A percentile compares a stretch with the other conserved stretches of the same genome.
phyloP scores from a whole-genome alignment of 768 basidiomycete species.

The Boletales sp. region DNA sequence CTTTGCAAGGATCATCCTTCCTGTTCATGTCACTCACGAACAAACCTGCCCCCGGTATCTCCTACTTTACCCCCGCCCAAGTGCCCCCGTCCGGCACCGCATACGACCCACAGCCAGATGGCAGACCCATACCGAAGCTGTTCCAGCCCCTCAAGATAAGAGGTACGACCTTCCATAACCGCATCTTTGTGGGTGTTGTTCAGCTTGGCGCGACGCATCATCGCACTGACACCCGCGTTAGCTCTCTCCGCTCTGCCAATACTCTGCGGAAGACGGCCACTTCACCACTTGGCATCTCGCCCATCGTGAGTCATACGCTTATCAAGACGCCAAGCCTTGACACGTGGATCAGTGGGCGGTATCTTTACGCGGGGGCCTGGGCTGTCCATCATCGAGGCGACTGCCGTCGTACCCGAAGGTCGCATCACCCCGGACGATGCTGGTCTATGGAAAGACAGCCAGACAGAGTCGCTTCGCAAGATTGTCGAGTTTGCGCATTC shows the following conservation, averaged over 20 bases:
- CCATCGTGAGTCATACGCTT: constrained; percentile 30
- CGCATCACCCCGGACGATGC: constrained; percentile 65
- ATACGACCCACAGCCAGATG: constrained; percentile 37
- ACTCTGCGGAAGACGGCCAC: constrained; percentile 52
- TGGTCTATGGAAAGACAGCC: constrained; percentile 63
- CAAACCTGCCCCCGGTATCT: constrained; percentile 36
- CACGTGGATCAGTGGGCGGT: constrained; percentile 31
- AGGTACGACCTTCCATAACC: constrained; percentile 50
- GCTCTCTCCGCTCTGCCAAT: constrained; percentile 60
- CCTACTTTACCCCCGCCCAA: constrained; percentile 49
- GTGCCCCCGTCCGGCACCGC: constrained; percentile 44
- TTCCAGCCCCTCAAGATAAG: constrained; percentile 57
- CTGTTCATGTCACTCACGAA: constrained; percentile 23
- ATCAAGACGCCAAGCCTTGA: background rate
- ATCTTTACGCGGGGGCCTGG: constrained; percentile 53
- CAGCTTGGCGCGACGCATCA: background rate
- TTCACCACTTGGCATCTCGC: constrained; percentile 56
- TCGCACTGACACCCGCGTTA: constrained; percentile 6
- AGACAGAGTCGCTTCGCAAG: constrained; percentile 42
- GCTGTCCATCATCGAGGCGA: constrained; percentile 61
- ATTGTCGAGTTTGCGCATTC: constrained; percentile 72
- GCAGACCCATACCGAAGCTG: constrained; percentile 38
- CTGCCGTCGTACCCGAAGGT: constrained; percentile 56
- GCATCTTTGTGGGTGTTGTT: constrained; percentile 44
- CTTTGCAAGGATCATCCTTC: too few species aligned